Evolutionary conservation across 129 eudicot species (phyloP), one percentile per base, ranked within the genome.

Genomic region (Arctium minus): DNA sequence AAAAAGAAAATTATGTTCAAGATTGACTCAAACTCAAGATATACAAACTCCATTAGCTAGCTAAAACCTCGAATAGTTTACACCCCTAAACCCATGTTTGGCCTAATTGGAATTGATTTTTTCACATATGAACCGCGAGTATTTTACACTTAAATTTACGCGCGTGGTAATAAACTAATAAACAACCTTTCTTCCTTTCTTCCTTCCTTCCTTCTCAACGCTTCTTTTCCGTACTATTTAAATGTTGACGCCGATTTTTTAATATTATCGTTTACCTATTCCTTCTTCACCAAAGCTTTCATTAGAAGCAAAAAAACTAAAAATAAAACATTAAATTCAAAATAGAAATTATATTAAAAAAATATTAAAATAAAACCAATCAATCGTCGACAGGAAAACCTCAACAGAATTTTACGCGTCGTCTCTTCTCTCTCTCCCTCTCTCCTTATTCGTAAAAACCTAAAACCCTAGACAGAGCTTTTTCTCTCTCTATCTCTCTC

Each of bases 171-270:
- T 27, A 8, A 53, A 76, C 56, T 44, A 69, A 46, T 11, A 69
- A 40, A 22, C 37, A 65, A 77, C 71, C 73, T 65, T 70, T 31
- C 72, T 8, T n/a, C 78, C 73, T 65, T 70, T 31, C 72, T 17
- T 56, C 48, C 48, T 27, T 70, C 77, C 72, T 17, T 56, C 48
- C 48, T 27, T 70, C 77, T 39, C 46, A 70, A 71, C 82, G 46
- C 37, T 79, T 67, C 73, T 36, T 37, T 80, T 77, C 77, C 85
- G 83, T 85, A 85, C 89, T 87, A 76, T 87, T 87, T 50, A 85
- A 74, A 79, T 75, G 87, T 87, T 87, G 89, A 89, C 89, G 85
- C 84, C 79, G 40, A 83, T 80, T 87, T 80, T 85, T 78, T 39
- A 78, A 77, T 67, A 70, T 87, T 81, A 77, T 80, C 85, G 80